Conservation (phyloP, 225 moss, liverwort and hornwort species). For the Marchantia paleacea region DNA sequence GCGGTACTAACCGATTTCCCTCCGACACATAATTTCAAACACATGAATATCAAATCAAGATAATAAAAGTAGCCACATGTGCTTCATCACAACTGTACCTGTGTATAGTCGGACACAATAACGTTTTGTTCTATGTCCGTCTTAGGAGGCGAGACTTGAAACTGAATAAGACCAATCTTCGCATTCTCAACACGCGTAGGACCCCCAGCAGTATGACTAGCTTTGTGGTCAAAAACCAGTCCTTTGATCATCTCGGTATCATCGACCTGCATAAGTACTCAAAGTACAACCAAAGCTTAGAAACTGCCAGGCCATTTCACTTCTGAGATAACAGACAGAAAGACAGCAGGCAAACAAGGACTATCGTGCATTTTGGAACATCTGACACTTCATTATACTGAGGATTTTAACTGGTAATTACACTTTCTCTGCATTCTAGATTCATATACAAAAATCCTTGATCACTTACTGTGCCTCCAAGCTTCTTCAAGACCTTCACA, state of each 20-base stretch:
- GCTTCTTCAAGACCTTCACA: slow-evolving; percentile 89
- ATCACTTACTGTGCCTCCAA: slow-evolving; percentile 82
- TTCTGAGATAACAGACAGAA: too few relatives aligned
- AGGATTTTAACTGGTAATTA: too few relatives aligned
- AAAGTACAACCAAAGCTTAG: background rate
- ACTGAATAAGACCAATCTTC: slow-evolving; percentile 88
- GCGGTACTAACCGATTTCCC: background rate
- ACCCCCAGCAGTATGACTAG: slow-evolving; percentile 93
- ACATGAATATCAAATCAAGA: background rate
- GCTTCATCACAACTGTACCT: slow-evolving; percentile 41
- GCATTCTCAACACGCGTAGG: slow-evolving; percentile 87
- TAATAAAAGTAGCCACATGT: background rate
- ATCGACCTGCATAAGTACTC: slow-evolving; percentile 57
- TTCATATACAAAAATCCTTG: background rate
- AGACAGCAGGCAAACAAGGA: too few relatives aligned
- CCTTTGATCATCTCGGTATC: slow-evolving; percentile 94
- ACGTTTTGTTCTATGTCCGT: slow-evolving; percentile 96
- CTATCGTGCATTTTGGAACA: too few relatives aligned
- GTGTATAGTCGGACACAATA: slow-evolving; percentile 92
- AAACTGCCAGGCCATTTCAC: too few relatives aligned
- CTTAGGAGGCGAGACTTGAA: slow-evolving; percentile 95
- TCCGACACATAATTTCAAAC: background rate
- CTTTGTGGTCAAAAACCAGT: slow-evolving; percentile 92
- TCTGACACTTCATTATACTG: too few relatives aligned
- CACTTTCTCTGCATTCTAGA: too few relatives aligned